These are phyloP conservation scores for Penicillium ucsense DNA, from an alignment of 495 filamentous ascomycete species.

Conservation along the genomic window DNA sequence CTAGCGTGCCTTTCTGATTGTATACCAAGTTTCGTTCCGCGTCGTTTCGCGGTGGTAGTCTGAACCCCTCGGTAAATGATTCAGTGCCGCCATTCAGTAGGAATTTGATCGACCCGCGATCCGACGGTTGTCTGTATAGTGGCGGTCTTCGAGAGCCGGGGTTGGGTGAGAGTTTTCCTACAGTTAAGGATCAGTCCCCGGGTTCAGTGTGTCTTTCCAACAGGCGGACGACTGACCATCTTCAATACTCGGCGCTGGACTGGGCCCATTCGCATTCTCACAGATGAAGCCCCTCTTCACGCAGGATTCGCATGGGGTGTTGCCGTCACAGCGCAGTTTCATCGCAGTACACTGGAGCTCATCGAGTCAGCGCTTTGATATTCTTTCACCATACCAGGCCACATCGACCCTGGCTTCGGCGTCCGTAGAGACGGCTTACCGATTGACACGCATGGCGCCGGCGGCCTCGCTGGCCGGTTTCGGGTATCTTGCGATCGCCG, in stretches of 20 bases:
- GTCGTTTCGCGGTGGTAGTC: constrained; percentile 33
- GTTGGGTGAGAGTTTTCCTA: constrained; percentile 11
- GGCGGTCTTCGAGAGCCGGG: constrained; percentile 1
- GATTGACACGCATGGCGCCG: constrained; percentile 40
- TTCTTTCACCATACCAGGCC: background rate
- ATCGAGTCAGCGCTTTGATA: background rate
- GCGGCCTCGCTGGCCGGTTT: constrained; percentile 37
- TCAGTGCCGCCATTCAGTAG: constrained; percentile 39
- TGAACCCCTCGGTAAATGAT: constrained; percentile 36
- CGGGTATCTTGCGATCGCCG: constrained; percentile 33
- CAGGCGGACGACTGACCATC: constrained; percentile 8
- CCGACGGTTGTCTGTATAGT: constrained; percentile 19
- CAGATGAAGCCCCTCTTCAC: constrained; percentile 34
- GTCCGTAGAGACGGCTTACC: constrained; percentile 11
- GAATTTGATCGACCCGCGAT: constrained; percentile 40
- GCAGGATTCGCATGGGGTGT: constrained; percentile 38
- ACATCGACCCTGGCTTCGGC: background rate
- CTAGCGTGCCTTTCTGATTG: constrained; percentile 14
- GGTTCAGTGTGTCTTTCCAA: background rate
- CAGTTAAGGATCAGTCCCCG: background rate
- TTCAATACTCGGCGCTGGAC: constrained; percentile 3
- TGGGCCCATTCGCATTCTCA: constrained; percentile 18
- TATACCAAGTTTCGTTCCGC: constrained; percentile 27
- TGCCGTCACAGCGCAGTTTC: constrained; percentile 43
- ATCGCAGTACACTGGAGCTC: constrained; percentile 36